phyloP scores from a whole-genome alignment of 2,329 filamentous ascomycete genomes.

The Fonsecaea pedrosoi region DNA sequence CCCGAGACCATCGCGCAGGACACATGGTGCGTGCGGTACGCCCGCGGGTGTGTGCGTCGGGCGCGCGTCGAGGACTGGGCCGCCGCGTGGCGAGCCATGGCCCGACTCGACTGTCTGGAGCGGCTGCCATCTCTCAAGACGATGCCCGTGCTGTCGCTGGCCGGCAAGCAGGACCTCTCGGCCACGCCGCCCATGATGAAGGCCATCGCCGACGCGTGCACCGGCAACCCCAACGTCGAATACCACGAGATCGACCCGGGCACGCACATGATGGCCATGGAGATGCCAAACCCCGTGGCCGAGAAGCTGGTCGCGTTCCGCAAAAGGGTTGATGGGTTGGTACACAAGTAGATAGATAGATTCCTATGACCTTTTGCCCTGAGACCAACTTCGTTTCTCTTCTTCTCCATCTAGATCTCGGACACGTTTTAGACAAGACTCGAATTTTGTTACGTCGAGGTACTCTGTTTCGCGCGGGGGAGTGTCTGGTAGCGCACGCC shows the following conservation, averaged over 20 bases:
- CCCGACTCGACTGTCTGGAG: conserved; percentile 4
- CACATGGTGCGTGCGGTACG: conserved; percentile 17
- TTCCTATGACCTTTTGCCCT: too few species aligned
- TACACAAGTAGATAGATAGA: too few species aligned
- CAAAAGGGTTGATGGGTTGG: conserved; percentile 1
- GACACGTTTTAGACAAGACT: too few species aligned
- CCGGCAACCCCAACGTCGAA: not conserved
- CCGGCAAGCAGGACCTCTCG: conserved; percentile 16
- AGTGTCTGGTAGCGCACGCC: too few species aligned
- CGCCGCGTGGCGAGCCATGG: conserved; percentile 23
- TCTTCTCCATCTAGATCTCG: too few species aligned
- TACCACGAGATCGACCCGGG: conserved; percentile 13
- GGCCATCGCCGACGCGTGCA: conserved; percentile 5
- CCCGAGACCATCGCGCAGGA: conserved; percentile 20
- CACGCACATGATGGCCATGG: conserved; percentile 22
- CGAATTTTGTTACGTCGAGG: too few species aligned
- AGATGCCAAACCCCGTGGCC: conserved; percentile 10
- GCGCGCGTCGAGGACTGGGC: conserved; percentile 21
- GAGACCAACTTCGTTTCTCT: too few species aligned
- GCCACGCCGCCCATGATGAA: conserved; percentile 7
- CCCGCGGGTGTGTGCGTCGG: not conserved
- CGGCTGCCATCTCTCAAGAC: not conserved
- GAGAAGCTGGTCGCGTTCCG: conserved; percentile 10
- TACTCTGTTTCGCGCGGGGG: too few species aligned
- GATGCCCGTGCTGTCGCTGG: conserved; percentile 3